phyloP scores from a whole-genome alignment of 768 basidiomycete species.

The Pleurotus eryngii region DNA sequence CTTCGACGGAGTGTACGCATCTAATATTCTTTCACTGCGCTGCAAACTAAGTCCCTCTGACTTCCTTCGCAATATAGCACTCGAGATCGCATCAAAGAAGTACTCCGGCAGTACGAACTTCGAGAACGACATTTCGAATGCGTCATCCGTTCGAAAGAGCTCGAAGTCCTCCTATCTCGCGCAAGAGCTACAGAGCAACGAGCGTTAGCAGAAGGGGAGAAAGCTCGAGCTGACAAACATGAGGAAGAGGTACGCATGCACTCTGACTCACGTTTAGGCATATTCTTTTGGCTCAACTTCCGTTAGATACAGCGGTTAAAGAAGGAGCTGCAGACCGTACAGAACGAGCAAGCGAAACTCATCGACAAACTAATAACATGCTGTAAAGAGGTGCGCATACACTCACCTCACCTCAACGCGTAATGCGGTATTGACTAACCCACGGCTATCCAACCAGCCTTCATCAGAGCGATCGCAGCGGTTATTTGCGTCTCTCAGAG shows the following conservation, averaged over 20 bases:
- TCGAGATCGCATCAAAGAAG: conserved; percentile 82
- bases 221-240: conserved; percentile 56
- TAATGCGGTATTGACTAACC: too few relatives aligned
- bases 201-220: conserved; percentile 77
- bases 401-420: not conserved
- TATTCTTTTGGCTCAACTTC: conserved; percentile 11
- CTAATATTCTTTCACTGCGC: not conserved
- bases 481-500: conserved; percentile 74
- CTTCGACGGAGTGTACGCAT: conserved; percentile 76
- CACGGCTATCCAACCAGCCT: conserved; percentile 40
- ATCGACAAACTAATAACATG: conserved; percentile 83
- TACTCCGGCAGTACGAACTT: conserved; percentile 84
- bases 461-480: conserved; percentile 83
- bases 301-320: conserved; percentile 61
- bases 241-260: conserved; percentile 66
- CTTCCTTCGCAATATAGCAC: conserved; percentile 42
- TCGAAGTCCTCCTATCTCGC: conserved; percentile 82
- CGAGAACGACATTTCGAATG: conserved; percentile 92
- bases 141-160: conserved; percentile 87
- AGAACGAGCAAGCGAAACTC: conserved; percentile 72
- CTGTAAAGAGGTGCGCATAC: conserved; percentile 74
- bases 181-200: conserved; percentile 87
- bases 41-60: conserved; percentile 1
- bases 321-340: conserved; percentile 78
- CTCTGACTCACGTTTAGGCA: conserved; percentile 17